Base-by-base conservation (phyloP, 306 rosid genomes). In the Ziziphus jujuba region DNA sequence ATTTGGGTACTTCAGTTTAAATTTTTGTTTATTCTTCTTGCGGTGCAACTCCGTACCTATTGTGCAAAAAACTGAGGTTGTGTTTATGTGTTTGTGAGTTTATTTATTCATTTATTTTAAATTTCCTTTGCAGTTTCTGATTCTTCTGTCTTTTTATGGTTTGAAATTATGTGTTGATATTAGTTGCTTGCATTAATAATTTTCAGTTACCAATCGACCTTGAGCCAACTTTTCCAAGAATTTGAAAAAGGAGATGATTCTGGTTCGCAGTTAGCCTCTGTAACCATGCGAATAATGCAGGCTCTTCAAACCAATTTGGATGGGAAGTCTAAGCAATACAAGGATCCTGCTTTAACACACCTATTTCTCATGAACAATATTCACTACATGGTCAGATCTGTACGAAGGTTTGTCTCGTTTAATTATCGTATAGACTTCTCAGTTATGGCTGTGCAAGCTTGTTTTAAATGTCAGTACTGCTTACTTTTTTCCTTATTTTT, bases 311-410 rank as follows among this genome's bases (percentile, higher is more conserved):
- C 86, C 76, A 93, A 93, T 81, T 89, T 93, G 84, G 97, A 93
- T 43, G 96, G 89, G 60, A 93, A 93, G 79, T 93, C 99, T 62
- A 90, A 85, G 86, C 96, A 93, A 79, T 93, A 93, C 71, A 90
- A 61, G 82, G 99, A 93, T 75, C 78, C 35, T 9, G 85, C 96
- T 40, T 82, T 93, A 82, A 93, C 89, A 17, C 96, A 90, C 78
- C 78, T 93, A 66, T 93, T 93, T 74, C 97, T 93, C 75, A 93
- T 93, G 99, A 93, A 93, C 84, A 90, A 90, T 80, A 90, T 93
- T 80, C 96, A 93, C 75, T 90, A 93, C 71, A 90, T 93, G 70
- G 97, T 93, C 80, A 77, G 95, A 88, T 93, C 97, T 5, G 97
- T 93, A 57, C 91, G 95, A 47, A 88, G 97, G 97, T 88, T 79